Evolutionary conservation across 1,284 basidiomycete genomes (phyloP), one percentile per base, ranked within the genome.

Genomic region (Mycena sp.): DNA sequence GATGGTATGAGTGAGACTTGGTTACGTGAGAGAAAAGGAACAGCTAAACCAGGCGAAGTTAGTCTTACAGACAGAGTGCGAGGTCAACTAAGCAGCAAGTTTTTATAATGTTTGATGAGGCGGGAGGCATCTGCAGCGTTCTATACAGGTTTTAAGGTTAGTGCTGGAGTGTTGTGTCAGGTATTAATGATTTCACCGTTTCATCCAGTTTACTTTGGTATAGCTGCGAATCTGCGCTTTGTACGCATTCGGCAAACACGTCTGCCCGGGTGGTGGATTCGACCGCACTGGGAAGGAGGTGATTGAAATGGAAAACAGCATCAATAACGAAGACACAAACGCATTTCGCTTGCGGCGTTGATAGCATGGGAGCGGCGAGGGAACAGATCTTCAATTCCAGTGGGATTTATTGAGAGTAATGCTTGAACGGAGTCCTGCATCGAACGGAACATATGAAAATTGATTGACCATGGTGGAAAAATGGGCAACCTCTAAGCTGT

Each of bases 101-200:
- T 70, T 58, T 80, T 80, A 64, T 76, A 78, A 52, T 76, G 70
- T 62, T 77, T 78, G 66, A 80, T 79, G 37, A 79, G 67, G n/a
- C 64, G 69, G 17, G 76, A 73, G 9, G 79, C 78, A 57, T 81
- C 79, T 40, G 73, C 74, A 16, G 77, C 77, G 57, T 59, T 58
- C 80, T 80, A n/a, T n/a, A n/a, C n/a, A 43, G 54, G 14, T 10
- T 40, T 17, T 12, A 19, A n/a, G 21, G 14, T 61, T n/a, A 52
- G 57, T 28, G 4, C 23, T 32, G 28, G 17, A 10, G 45, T 3
- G 23, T 5, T 23, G 7, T 17, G 5, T 12, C 12, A 23, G 3
- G 30, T 12, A 37, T 16, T 10, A 25, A 29, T 11, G 32, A 4
- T 38, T 14, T 35, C 25, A 61, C 65, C 58, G 10, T 58, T 52